A percentile compares a stretch with the other conserved stretches of the same genome.
These are phyloP conservation scores for Cerioporus squamosus DNA, from an alignment of 1,284 basidiomycete genomes.

Conservation along the genomic window DNA sequence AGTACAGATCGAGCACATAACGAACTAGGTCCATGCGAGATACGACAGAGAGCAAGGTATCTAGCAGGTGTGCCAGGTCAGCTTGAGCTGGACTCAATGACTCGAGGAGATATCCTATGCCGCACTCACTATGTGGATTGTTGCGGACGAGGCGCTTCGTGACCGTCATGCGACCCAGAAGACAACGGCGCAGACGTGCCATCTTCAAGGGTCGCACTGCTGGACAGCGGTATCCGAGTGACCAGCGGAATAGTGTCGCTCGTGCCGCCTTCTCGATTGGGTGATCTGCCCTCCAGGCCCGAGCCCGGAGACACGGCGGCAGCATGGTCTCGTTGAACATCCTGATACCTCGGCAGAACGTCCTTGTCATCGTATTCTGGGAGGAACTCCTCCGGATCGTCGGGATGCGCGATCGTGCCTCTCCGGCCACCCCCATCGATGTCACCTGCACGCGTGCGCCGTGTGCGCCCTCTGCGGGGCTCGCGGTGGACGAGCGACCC, in stretches of 20 bases:
- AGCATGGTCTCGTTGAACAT: constrained; percentile 5
- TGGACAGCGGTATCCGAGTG: background rate
- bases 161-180: constrained; percentile 10
- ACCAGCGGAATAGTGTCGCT: constrained; percentile 18
- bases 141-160: background rate
- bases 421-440: constrained; percentile 16
- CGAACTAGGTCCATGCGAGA: background rate
- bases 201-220: constrained; percentile 11
- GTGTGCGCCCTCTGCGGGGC: constrained; percentile 5
- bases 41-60: too few species aligned
- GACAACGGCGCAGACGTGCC: constrained; percentile 10
- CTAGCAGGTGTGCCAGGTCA: background rate
- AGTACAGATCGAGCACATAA: background rate
- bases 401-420: constrained; percentile 18
- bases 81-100: background rate
- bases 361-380: constrained; percentile 27
- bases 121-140: background rate
- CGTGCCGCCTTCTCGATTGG: constrained; percentile 8
- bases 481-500: constrained; percentile 4
- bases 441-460: constrained; percentile 16
- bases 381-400: constrained; percentile 20
- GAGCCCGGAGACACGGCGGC: background rate
- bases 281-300: constrained; percentile 4
- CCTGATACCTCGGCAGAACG: constrained; percentile 22
- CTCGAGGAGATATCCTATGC: background rate